Percentiles rank a stretch among this genome's conserved stretches.
Evolutionary conservation across 176 grass and related monocot genomes (phyloP).

Genomic region (Oryza australiensis): DNA sequence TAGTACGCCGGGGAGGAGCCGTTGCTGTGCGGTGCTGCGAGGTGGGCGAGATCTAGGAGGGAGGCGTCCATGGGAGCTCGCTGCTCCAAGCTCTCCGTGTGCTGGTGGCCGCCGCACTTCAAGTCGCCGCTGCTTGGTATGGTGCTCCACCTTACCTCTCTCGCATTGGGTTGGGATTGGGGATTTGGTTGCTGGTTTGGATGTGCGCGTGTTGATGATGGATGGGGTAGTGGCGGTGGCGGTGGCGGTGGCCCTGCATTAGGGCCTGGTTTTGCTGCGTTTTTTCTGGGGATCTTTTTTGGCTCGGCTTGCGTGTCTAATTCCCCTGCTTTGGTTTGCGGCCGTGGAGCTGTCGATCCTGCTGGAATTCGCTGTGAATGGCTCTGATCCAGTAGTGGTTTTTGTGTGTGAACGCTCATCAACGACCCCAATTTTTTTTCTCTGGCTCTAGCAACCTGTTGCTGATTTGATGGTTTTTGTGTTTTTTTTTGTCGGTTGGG

Average conservation of each 20-base stretch:
- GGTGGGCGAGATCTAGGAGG: constrained; percentile 37
- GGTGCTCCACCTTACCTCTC: background rate
- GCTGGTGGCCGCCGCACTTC: constrained; percentile 72
- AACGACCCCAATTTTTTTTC: constrained; percentile 18
- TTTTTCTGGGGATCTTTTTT: constrained; percentile 32
- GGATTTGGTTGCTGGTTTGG: background rate
- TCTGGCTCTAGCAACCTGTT: background rate
- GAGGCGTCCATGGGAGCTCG: constrained; percentile 62
- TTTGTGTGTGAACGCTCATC: background rate
- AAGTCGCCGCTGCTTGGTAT: constrained; percentile 63
- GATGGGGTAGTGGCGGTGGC: background rate
- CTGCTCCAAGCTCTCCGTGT: constrained; percentile 74
- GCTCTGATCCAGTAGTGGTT: constrained; percentile 31
- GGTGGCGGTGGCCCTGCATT: constrained; percentile 35
- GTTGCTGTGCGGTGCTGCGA: background rate
- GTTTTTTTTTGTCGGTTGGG: background rate
- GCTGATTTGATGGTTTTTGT: constrained; percentile 29
- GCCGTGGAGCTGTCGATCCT: constrained; percentile 29
- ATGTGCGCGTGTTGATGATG: background rate
- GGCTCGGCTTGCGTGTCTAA: background rate
- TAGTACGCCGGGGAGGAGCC: constrained; percentile 17
- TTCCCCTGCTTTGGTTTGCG: background rate
- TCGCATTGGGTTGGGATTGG: constrained; percentile 9
- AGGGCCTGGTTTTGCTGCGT: constrained; percentile 27
- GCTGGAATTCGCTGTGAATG: constrained; percentile 3